Base-by-base conservation (phyloP, 1,139 yeast genomes). In the Magnusiomyces sp. region DNA sequence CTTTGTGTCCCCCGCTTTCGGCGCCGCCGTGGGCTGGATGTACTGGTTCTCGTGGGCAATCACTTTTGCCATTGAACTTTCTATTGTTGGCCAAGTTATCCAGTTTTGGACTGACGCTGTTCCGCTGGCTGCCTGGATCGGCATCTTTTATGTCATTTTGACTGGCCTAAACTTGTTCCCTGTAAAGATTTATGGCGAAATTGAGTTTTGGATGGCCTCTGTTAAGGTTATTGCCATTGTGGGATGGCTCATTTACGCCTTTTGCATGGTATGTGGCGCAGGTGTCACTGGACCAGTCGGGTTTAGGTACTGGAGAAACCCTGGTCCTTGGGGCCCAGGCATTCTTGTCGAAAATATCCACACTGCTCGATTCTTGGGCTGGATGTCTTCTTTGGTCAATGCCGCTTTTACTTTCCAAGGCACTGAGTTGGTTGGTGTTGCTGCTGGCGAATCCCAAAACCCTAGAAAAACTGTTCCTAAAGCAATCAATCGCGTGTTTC, bases 341-440 rank as follows among this genome's bases (percentile, higher is more conserved):
- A 79, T 80, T 0, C 83, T 83, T 62, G 77, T 81, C 11, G 4
- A 11, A 1, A 48, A 48, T 31, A 17, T 14, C n/a, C 5, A 41
- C 16, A 40, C 49, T 27, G 70, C 77, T 53, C 83, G 81, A 0
- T 76, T 74, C 61, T 69, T 68, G 49, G 79, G 79, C 32, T 73
- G 75, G 47, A 72, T 75, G 40, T 65, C 75, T 1, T 75, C 74
- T 5, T 73, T 75, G 60, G 74, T 80, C 39, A 76, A 83, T 19
- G 83, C 88, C 1, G 72, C 83, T 29, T 81, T 79, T 63, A 82
- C 86, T 5, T 80, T 75, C 59, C 86, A 86, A 56, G 87, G 88
- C 44, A 75, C 81, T 2, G 88, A 81, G 62, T 71, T 79, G 7
- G 75, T 81, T 48, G 76, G 83, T 17, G 71, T 81, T 55, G 79